Conservation (phyloP, 2,329 filamentous ascomycete species). For the Helotiales sp. region DNA sequence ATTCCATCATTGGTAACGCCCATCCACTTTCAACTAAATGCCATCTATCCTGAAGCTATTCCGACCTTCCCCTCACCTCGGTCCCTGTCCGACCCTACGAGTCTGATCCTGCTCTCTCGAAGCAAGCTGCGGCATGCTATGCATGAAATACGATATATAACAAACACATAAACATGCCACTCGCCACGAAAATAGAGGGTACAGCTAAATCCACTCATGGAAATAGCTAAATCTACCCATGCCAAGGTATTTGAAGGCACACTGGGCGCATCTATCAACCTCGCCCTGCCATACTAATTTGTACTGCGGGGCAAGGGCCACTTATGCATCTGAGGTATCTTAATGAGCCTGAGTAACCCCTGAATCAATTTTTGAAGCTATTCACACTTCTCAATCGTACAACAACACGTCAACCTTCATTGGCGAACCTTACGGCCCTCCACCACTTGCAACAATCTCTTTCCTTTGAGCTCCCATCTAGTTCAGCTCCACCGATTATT, state of each 20-base stretch:
- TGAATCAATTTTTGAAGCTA: not conserved
- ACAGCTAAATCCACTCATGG: too few species aligned
- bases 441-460: not conserved
- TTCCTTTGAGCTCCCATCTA: too few species aligned
- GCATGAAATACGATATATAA: not conserved
- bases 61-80: not conserved
- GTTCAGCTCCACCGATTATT: too few species aligned
- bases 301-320: too few species aligned
- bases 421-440: not conserved
- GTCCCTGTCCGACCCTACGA: not conserved
- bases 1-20: not conserved
- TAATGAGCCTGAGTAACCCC: too few species aligned
- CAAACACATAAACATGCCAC: not conserved
- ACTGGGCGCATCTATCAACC: too few species aligned
- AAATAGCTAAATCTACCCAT: too few species aligned
- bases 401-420: not conserved
- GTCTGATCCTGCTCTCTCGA: not conserved
- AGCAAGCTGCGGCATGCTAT: not conserved
- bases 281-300: too few species aligned
- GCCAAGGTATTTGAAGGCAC: too few species aligned
- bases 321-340: too few species aligned
- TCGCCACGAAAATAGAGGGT: not conserved
- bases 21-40: not conserved
- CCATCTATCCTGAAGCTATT: not conserved
- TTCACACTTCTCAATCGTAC: not conserved